These are phyloP conservation scores for Cyclotella kingstonii DNA, from an alignment of 108 stramenopile genomes.

Conservation along the genomic window DNA sequence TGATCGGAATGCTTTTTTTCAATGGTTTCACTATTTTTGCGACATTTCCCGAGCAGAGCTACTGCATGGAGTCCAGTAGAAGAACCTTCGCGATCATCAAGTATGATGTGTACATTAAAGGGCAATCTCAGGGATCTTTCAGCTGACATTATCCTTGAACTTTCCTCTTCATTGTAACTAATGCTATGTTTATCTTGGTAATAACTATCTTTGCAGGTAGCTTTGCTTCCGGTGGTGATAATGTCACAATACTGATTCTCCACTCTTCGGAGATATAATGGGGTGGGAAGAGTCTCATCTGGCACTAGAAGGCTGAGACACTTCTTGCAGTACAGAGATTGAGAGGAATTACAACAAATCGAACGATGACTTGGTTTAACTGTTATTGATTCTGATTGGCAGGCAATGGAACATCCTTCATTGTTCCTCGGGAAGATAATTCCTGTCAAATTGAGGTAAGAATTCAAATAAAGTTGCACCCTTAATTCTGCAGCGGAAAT, in stretches of 20 bases:
- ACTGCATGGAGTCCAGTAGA: conserved; percentile 68
- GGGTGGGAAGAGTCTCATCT: conserved; percentile 43
- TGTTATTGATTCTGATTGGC: neutral
- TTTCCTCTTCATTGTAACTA: neutral
- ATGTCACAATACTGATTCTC: neutral
- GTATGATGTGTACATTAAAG: conserved; percentile 61
- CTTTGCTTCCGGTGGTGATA: neutral
- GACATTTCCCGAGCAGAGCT: conserved; percentile 31
- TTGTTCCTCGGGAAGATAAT: neutral
- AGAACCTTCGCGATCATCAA: conserved; percentile 62
- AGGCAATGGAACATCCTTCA: neutral
- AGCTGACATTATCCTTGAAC: neutral
- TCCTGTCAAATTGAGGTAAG: neutral
- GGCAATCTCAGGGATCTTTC: conserved; percentile 45
- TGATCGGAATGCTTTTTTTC: neutral
- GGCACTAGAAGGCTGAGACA: conserved; percentile 62
- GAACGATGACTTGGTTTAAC: conserved; percentile 20
- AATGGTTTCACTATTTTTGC: neutral
- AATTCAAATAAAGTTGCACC: conserved; percentile 11
- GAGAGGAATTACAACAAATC: conserved; percentile 56
- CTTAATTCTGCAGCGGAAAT: conserved; percentile 3
- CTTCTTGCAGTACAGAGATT: conserved; percentile 68
- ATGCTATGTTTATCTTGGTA: neutral
- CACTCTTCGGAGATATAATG: conserved; percentile 28
- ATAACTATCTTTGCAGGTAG: too few species aligned